Percentiles rank a stretch among this genome's conserved stretches.
Evolutionary conservation across 1,139 yeast genomes (phyloP).

Genomic region (Saccharomyces hybrid): DNA sequence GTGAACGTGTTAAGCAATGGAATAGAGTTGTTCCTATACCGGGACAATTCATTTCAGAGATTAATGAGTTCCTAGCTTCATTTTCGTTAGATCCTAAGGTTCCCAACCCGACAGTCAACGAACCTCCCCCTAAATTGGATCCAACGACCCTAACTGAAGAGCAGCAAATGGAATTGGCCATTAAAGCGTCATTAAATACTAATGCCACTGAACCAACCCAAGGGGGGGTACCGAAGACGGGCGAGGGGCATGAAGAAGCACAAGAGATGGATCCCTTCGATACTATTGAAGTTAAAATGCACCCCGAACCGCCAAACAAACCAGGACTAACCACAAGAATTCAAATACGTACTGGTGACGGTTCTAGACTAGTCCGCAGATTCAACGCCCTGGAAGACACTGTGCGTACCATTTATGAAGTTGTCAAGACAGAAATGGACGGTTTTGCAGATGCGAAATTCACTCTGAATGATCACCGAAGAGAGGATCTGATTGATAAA

Average conservation of each 20-base stretch:
- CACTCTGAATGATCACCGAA: conserved; percentile 52
- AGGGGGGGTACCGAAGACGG: conserved; percentile 9
- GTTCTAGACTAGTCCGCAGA: conserved; percentile 71
- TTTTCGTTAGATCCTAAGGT: conserved; percentile 61
- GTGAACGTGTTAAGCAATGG: conserved; percentile 80
- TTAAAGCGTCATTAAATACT: conserved; percentile 52
- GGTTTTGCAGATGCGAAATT: conserved; percentile 42
- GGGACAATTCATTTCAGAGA: conserved; percentile 52
- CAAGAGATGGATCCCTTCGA: conserved; percentile 27
- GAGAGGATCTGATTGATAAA: conserved; percentile 57
- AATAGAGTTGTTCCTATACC: conserved; percentile 51
- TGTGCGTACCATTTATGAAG: conserved; percentile 56
- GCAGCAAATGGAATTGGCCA: conserved; percentile 74
- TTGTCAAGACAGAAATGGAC: conserved; percentile 48
- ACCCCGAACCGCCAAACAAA: conserved; percentile 53
- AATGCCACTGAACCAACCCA: conserved; percentile 6
- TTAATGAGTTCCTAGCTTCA: conserved; percentile 48
- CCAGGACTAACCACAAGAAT: conserved; percentile 62
- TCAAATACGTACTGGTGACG: conserved; percentile 83
- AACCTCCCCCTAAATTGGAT: conserved; percentile 39
- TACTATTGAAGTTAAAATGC: conserved; percentile 38
- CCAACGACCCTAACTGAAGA: conserved; percentile 68
- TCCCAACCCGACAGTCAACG: conserved; percentile 58
- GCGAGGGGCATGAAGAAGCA: conserved; percentile 19
- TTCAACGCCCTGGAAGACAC: conserved; percentile 47